A percentile compares a stretch with the other conserved stretches of the same genome.
These are phyloP conservation scores for Chlorophyllum brunneum DNA, from an alignment of 768 basidiomycete species.

Conservation along the genomic window DNA sequence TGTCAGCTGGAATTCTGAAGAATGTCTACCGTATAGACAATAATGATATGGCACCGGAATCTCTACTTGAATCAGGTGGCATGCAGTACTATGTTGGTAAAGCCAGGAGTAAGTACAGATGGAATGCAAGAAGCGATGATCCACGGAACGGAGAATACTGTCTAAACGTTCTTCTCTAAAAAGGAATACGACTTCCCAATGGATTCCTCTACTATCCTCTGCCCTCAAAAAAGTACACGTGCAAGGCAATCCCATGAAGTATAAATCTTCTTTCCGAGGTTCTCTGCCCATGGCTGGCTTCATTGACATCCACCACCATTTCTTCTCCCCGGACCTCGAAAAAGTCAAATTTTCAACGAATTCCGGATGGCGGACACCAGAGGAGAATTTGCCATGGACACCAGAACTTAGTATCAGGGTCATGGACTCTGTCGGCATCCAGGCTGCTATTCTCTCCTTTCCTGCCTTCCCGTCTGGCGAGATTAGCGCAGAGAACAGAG, in stretches of 20 bases:
- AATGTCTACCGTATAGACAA: constrained; percentile 53
- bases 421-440: constrained; percentile 59
- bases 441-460: constrained; percentile 62
- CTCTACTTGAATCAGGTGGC: background rate
- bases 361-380: constrained; percentile 61
- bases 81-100: too few relatives aligned
- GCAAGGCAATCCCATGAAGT: background rate
- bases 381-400: constrained; percentile 64
- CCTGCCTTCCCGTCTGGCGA: constrained; percentile 48
- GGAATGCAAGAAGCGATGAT: too few relatives aligned
- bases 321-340: constrained; percentile 51
- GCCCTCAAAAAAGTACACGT: constrained; percentile 3
- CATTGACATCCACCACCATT: constrained; percentile 79
- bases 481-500: constrained; percentile 35
- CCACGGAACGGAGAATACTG: too few relatives aligned
- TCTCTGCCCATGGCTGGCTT: constrained; percentile 19
- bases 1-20: constrained; percentile 74
- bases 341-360: constrained; percentile 41
- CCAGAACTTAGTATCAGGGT: constrained; percentile 52
- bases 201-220: background rate
- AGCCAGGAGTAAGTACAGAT: too few relatives aligned
- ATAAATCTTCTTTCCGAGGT: constrained; percentile 1
- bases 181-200: too few relatives aligned
- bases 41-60: constrained; percentile 12
- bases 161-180: background rate